Conservation (phyloP, 2,329 filamentous ascomycete genomes). For the Camptophora hylomeconis region DNA sequence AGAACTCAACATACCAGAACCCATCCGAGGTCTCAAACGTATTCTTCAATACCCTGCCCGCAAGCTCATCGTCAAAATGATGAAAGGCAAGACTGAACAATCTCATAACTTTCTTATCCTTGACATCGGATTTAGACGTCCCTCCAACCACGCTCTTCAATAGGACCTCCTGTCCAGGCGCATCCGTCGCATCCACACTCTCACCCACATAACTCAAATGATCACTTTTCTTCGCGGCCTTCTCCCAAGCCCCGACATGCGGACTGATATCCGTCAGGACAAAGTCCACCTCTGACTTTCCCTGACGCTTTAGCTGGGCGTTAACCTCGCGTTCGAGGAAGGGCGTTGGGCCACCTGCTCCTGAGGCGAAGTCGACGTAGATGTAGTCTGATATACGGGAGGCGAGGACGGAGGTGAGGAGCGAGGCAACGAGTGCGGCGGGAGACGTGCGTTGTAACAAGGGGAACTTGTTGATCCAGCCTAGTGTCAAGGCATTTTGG, state of each 20-base stretch:
- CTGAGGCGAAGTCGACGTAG: conserved; percentile 65
- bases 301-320: conserved; percentile 14
- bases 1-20: conserved; percentile 18
- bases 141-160: conserved; percentile 9
- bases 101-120: conserved; percentile 46
- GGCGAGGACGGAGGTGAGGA: conserved; percentile 41
- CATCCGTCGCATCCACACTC: conserved; percentile 52
- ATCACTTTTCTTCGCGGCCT: conserved; percentile 37
- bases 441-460: conserved; percentile 44
- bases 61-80: conserved; percentile 57
- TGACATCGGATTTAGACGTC: conserved; percentile 19
- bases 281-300: conserved; percentile 35
- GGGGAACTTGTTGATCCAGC: conserved; percentile 50
- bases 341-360: conserved; percentile 58
- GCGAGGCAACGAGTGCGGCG: conserved; percentile 45
- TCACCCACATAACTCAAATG: conserved; percentile 47
- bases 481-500: conserved; percentile 50
- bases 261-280: conserved; percentile 55
- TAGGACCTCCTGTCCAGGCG: conserved; percentile 35
- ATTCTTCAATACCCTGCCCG: conserved; percentile 47
- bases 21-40: conserved; percentile 41
- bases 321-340: conserved; percentile 50
- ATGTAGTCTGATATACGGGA: conserved; percentile 39
- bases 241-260: conserved; percentile 47
- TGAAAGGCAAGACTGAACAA: conserved; percentile 66